Conservation (phyloP, 2,329 filamentous ascomycete genomes). For the Fusarium paranaense region DNA sequence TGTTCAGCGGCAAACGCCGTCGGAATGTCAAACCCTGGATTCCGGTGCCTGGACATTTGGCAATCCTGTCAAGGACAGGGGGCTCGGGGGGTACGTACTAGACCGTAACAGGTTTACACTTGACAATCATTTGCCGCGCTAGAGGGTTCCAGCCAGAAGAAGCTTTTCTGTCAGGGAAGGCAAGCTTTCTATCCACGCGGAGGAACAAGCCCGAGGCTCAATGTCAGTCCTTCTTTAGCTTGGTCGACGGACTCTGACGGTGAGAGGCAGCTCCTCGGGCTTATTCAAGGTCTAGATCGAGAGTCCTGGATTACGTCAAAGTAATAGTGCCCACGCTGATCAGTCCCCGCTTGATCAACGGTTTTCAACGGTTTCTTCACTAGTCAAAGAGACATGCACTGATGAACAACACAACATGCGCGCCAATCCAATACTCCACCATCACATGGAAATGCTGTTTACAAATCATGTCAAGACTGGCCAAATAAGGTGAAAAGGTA, state of each 20-base stretch:
- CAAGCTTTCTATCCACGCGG: background rate
- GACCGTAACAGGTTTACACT: background rate
- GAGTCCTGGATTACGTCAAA: background rate
- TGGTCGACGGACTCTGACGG: background rate
- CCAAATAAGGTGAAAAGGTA: background rate
- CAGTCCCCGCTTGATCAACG: background rate
- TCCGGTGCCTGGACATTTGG: background rate
- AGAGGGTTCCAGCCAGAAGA: background rate
- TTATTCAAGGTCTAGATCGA: background rate
- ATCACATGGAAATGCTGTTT: background rate
- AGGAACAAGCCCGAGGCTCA: background rate
- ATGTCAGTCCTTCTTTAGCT: background rate
- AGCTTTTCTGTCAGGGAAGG: background rate
- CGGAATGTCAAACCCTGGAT: background rate
- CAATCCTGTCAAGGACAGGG: background rate
- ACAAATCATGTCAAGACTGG: no score
- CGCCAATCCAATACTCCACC: background rate
- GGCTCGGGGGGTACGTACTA: background rate
- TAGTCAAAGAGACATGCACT: background rate
- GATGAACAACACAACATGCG: background rate
- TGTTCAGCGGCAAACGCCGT: background rate
- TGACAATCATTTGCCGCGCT: background rate
- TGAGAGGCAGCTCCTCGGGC: background rate
- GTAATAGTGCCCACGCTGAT: background rate
- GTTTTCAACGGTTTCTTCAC: background rate